Conservation (phyloP, 1,284 basidiomycete genomes). For the Rhizopogon parksii region DNA sequence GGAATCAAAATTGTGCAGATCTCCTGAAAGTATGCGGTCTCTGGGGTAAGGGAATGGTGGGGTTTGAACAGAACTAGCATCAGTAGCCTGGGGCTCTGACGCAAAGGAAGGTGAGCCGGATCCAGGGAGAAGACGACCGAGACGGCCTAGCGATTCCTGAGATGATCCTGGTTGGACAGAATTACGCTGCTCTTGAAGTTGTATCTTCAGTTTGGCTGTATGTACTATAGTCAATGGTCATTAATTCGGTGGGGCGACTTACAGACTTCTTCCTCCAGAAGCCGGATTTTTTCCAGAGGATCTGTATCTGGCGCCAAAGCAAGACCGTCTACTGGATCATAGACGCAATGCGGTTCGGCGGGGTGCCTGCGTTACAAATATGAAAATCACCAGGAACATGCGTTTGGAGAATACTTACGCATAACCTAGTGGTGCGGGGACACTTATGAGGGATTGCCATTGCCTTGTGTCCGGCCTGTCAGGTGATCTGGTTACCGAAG, state of each 20-base stretch:
- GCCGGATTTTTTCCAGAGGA: slow-evolving; percentile 64
- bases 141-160: slow-evolving; percentile 14
- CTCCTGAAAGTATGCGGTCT: neutral
- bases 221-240: slow-evolving; percentile 11
- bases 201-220: slow-evolving; percentile 56
- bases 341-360: slow-evolving; percentile 70
- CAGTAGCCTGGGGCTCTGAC: slow-evolving; percentile 14
- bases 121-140: slow-evolving; percentile 14
- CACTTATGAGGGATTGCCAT: slow-evolving; percentile 72
- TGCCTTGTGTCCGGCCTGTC: slow-evolving; percentile 37
- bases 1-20: slow-evolving; percentile 11
- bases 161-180: slow-evolving; percentile 17
- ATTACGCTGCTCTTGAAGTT: slow-evolving; percentile 46
- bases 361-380: slow-evolving; percentile 52
- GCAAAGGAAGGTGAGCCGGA: slow-evolving; percentile 22
- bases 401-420: slow-evolving; percentile 41
- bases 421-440: slow-evolving; percentile 72
- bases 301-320: slow-evolving; percentile 67
- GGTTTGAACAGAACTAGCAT: slow-evolving; percentile 7
- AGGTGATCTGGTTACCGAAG: slow-evolving; percentile 6
- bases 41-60: neutral
- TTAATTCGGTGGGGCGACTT: slow-evolving; percentile 17
- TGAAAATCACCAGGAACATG: slow-evolving; percentile 2
- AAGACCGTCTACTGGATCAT: slow-evolving; percentile 77
- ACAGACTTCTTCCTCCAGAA: slow-evolving; percentile 76